Evolutionary conservation across 2,329 filamentous ascomycete species (phyloP), one percentile per base, ranked within the genome.

Genomic region (Rhinocladiella similis): DNA sequence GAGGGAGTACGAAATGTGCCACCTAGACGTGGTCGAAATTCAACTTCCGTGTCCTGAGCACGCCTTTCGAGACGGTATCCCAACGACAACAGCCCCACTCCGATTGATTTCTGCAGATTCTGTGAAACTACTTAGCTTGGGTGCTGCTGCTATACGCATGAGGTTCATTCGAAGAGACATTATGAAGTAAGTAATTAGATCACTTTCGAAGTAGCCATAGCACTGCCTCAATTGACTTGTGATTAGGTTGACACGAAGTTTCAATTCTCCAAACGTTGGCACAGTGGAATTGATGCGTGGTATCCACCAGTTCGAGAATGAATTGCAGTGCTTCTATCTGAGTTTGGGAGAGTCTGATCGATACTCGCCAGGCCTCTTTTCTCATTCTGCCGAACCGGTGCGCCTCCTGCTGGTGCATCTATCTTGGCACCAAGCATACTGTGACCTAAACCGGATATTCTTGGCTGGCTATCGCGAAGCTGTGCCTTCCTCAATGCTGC

Each of bases 11-110:
- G 77, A 76, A 7, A 65, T 80, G 10, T 78, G 78, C 69, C 70
- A 74, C 3, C 69, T 72, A 3, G 74, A 77, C 47, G 67, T 68
- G 9, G 73, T 80, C 59, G 73, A 74, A 53, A 72, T 80, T 45
- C 75, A 79, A 56, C 72, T 80, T 10, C 78, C 78, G 0, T 80
- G 77, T 63, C 79, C 80, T 61, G 77, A 80, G 66, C 73, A 75
- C 2, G 78, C 78, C 57, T 80, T 79, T 54, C 82, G 85, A 65
- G 55, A 50, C 20, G 56, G 59, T 29, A 29, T 47, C n/a, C 49
- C 53, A 1, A 50, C 56, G 20, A 50, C 46, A 18, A 62, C 59
- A 25, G 56, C 57, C 27, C 59, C 59, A 14, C 52, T 59, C n/a
- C 43, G 56, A 33, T 52, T 52, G n/a, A 50, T 29, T 13, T 59